Conservation (phyloP, 305 asterid genomes). For the Fraxinus sp. region DNA sequence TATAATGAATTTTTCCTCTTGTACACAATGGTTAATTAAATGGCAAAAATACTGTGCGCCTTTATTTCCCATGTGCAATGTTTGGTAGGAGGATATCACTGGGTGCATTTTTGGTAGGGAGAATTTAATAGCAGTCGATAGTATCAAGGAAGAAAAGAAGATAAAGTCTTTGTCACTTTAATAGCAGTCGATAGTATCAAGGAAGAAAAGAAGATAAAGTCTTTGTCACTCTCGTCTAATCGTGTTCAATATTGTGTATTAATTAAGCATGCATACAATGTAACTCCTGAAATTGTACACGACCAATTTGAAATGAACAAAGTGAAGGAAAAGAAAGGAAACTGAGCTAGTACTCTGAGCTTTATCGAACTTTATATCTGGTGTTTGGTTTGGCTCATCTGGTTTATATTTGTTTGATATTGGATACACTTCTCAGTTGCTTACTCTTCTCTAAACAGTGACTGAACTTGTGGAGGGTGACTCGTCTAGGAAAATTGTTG, state of each 20-base stretch:
- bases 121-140: neutral
- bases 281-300: neutral
- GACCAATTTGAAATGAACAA: neutral
- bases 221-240: neutral
- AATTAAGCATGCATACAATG: neutral
- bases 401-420: neutral
- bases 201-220: neutral
- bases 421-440: neutral
- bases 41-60: neutral
- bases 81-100: neutral
- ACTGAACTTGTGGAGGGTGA: constrained; percentile 86
- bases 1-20: no score
- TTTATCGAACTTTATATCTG: neutral
- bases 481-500: constrained; percentile 82
- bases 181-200: neutral
- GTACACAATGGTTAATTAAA: neutral
- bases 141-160: no score
- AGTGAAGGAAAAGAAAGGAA: neutral
- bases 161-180: no score
- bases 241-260: neutral
- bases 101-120: neutral
- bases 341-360: neutral
- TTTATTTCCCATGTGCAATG: neutral
- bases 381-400: neutral
- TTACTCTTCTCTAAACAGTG: constrained; percentile 38